Percentiles rank a stretch among this genome's conserved stretches.
phyloP scores from a whole-genome alignment of 2,329 filamentous ascomycete genomes.

The Arthrobotrys sphaeroides region DNA sequence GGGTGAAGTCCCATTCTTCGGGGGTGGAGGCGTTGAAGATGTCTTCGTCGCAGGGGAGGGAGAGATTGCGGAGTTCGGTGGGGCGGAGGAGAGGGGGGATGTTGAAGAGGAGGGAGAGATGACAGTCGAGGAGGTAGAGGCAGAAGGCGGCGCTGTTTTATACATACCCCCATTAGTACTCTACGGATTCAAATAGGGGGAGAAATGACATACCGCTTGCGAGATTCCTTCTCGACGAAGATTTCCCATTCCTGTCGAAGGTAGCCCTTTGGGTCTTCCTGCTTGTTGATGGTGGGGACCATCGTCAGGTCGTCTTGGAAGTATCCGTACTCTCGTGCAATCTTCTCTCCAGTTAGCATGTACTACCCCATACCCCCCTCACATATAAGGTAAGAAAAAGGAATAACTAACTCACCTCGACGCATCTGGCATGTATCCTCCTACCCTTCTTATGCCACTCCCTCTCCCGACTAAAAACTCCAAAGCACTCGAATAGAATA shows the following conservation, averaged over 20 bases:
- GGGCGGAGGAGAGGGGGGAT: conserved; percentile 57
- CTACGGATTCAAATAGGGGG: background rate
- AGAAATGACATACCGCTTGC: conserved; percentile 55
- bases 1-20: conserved; percentile 56
- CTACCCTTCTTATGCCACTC: conserved; percentile 57
- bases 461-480: conserved; percentile 56
- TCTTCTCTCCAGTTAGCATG: conserved; percentile 36
- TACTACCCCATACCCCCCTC: background rate
- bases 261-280: conserved; percentile 48
- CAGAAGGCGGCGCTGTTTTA: conserved; percentile 55
- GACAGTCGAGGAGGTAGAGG: conserved; percentile 57
- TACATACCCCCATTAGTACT: background rate
- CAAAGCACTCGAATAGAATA: conserved; percentile 57
- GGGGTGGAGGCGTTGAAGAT: conserved; percentile 56
- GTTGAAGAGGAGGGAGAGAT: conserved; percentile 57
- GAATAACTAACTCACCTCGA: conserved; percentile 56
- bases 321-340: conserved; percentile 57
- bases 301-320: conserved; percentile 54
- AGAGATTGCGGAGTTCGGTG: conserved; percentile 56
- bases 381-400: background rate
- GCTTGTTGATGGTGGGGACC: conserved; percentile 48
- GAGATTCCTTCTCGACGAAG: conserved; percentile 57
- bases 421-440: conserved; percentile 55
- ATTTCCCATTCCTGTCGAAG: conserved; percentile 57
- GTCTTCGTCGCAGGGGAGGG: conserved; percentile 57